Conservation (phyloP, 1,139 yeast species). For the Pichia sp. region DNA sequence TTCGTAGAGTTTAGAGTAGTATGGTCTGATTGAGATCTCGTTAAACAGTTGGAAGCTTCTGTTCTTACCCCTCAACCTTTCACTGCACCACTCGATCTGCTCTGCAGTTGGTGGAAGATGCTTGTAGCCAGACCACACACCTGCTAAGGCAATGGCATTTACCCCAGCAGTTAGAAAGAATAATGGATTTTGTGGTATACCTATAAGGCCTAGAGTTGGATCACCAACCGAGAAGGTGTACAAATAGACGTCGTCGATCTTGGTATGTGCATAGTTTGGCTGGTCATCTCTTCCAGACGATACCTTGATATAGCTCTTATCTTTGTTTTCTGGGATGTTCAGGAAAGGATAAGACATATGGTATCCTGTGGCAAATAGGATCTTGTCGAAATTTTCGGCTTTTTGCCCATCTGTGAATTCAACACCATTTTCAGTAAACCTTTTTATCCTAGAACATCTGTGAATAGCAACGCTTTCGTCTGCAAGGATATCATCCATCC, state of each 20-base stretch:
- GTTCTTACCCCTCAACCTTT: constrained; percentile 19
- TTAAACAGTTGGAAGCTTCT: constrained; percentile 33
- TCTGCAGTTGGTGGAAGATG: constrained; percentile 25
- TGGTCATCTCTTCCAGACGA: constrained; percentile 19
- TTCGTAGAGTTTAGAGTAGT: constrained; percentile 27
- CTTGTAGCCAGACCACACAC: constrained; percentile 37
- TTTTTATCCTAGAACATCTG: constrained; percentile 15
- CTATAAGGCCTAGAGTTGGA: constrained; percentile 41
- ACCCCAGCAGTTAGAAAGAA: constrained; percentile 43
- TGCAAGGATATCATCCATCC: constrained; percentile 2
- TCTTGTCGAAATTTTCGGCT: constrained; percentile 35
- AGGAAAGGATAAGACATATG: constrained; percentile 40
- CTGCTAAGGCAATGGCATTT: constrained; percentile 43
- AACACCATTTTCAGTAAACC: constrained; percentile 23
- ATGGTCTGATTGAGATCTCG: constrained; percentile 26
- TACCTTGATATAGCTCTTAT: constrained; percentile 22
- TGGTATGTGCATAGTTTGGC: constrained; percentile 20
- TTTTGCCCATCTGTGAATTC: constrained; percentile 36
- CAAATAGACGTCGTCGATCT: constrained; percentile 35
- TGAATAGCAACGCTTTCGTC: not conserved
- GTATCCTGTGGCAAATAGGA: constrained; percentile 47
- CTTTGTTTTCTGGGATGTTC: constrained; percentile 23
- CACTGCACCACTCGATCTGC: constrained; percentile 24
- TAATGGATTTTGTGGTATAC: constrained; percentile 38
- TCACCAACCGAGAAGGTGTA: constrained; percentile 40